Evolutionary conservation across 371 early-diverging fungal genomes (phyloP).

Genomic region (Rhizopus sp.): DNA sequence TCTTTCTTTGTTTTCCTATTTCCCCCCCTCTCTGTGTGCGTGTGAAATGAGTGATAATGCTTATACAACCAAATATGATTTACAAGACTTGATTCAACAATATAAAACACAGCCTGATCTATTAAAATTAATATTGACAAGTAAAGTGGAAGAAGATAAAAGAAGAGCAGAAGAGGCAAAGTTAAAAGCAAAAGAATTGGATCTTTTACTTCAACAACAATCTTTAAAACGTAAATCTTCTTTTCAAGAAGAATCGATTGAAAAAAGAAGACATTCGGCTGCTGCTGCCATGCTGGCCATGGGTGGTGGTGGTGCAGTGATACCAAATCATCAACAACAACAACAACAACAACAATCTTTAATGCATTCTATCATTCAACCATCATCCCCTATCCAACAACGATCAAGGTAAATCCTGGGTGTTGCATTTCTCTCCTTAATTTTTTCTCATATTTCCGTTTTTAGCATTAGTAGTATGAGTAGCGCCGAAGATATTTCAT

Average conservation of each 20-base stretch:
- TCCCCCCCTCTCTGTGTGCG: background rate
- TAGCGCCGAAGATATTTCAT: conserved; percentile 1
- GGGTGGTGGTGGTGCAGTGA: conserved; percentile 20
- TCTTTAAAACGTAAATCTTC: conserved; percentile 8
- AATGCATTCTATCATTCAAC: background rate
- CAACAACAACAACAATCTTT: background rate
- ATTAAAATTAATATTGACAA: conserved; percentile 59
- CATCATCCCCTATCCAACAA: background rate
- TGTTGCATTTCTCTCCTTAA: background rate
- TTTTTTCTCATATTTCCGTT: conserved; percentile 2
- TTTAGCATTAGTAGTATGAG: background rate
- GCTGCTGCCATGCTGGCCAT: conserved; percentile 55
- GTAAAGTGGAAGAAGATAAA: conserved; percentile 69
- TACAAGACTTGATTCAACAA: conserved; percentile 60
- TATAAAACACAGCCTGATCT: conserved; percentile 65
- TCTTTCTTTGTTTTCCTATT: background rate
- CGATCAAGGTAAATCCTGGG: background rate
- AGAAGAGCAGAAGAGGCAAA: conserved; percentile 66
- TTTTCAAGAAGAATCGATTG: conserved; percentile 13
- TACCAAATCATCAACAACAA: conserved; percentile 1
- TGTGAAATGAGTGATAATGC: conserved; percentile 4
- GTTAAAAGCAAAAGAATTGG: conserved; percentile 56
- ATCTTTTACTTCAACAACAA: conserved; percentile 36
- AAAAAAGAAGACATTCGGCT: conserved; percentile 35
- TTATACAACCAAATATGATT: conserved; percentile 32